Evolutionary conservation across 139 green algal species (phyloP), one percentile per base, ranked within the genome.

Genomic region (Tetradesmus lagerheimii): DNA sequence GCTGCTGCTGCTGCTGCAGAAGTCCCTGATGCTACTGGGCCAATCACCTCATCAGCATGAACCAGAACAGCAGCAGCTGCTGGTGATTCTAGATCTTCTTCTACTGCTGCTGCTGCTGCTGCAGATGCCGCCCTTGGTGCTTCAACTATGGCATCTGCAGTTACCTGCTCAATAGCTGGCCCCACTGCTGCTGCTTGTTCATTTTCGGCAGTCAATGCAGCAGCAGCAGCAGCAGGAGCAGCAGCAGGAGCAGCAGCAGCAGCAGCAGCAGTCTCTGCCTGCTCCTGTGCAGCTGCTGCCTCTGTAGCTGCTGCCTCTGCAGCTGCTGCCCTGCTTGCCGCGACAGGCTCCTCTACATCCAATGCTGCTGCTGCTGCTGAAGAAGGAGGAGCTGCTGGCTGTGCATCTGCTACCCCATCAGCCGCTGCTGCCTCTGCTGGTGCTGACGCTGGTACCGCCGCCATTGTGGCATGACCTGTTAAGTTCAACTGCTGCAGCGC

Each of bases 401-500:
- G 43, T 41, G 45, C 80, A 43, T 29, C 45, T 43, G 16, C n/a
- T 45, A 1, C 14, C 75, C 76, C 18, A 1, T 37, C 45, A 23
- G 29, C 53, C 45, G 31, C 53, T 77, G 35, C 53, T 77, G 53
- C 0, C 27, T n/a, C 3, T 57, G 53, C 53, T 57, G 82, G n/a
- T 76, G 45, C 45, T 86, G 50, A 31, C 76, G 47, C 80, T 85
- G 41, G 3, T 67, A 25, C 79, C 71, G 43, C 45, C 38, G 41
- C 41, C 71, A 43, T 43, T 67, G 29, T 0, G 34, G 35, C 45
- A 79, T 23, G 11, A 71, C 4, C 57, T 31, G 57, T 31, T 38
- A 88, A 38, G 4, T 38, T 41, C 83, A 88, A 25, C 62, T 80
- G 38, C 38, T 80, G 83, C 64, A 88, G 11, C 12, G 37, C 50